Base-by-base conservation (phyloP, 495 filamentous ascomycete species). In the Penicillium cosmopolitanum region DNA sequence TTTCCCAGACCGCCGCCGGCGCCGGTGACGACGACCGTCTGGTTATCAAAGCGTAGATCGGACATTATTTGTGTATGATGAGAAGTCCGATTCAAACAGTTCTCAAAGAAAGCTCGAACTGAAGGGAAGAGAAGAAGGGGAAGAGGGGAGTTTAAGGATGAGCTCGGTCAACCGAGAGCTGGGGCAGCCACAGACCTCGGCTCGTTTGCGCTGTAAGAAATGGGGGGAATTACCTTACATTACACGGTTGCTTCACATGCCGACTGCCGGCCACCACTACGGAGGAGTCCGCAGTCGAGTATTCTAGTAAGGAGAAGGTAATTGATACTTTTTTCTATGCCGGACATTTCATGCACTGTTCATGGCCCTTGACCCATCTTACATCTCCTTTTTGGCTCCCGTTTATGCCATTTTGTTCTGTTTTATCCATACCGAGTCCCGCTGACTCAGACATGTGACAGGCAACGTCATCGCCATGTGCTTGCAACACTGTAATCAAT, bases 11-110 rank as follows among this genome's bases (percentile, higher is more conserved):
- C 95, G 76, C 96, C 96, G 57, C 95, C 94, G 54, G 96, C 96
- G 64, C 95, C 95, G 50, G 96, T 98, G 63, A 98, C 90, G 54
- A 98, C 93, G 63, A 96, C 92, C 61, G 94, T 94, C 81, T 98
- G 96, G 73, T 91, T 90, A 81, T 98, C 95, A 73, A 87, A 98
- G 61, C 96, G 87, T 73, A 98, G 82, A 77, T 90, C 86, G 67
- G 88, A 83, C 89, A 92, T 93, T 93, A 36, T 51, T 61, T 48
- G 47, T 65, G 34, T 59, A 48, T 35, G 18, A 18, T 28, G 52
- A 53, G 8, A 50, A 60, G 65, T 56, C 66, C 58, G 66, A 57
- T 51, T 50, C 58, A 54, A 57, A 56, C 58, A 63, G 42, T 44
- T 43, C 50, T 59, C 46, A 47, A 44, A 54, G 56, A 56, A 53